Percentiles rank a stretch among this genome's conserved stretches.
These are phyloP conservation scores for Prinsepia uniflora DNA, from an alignment of 306 rosid species.

Conservation along the genomic window DNA sequence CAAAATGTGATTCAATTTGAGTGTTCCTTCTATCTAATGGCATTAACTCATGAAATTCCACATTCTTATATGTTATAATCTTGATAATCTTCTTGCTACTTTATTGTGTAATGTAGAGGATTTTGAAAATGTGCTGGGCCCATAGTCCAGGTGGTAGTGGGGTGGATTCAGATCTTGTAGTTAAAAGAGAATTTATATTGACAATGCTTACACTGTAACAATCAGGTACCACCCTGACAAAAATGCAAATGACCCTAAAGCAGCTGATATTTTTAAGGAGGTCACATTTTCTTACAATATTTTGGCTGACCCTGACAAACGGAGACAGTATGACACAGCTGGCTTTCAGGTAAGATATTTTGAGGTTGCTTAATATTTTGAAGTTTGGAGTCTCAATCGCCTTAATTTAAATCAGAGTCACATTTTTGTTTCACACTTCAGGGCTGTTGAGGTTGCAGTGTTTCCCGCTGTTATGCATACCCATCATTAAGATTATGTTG, in stretches of 20 bases:
- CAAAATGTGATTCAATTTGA: neutral
- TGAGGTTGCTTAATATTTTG: conserved; percentile 12
- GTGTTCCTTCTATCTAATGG: neutral
- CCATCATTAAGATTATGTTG: conserved; percentile 5
- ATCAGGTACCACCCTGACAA: conserved; percentile 98
- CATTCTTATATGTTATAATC: neutral
- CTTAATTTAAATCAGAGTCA: conserved; percentile 12
- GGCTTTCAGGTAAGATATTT: conserved; percentile 84
- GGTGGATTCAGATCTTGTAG: conserved; percentile 1
- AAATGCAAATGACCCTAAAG: conserved; percentile 96
- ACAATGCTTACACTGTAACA: conserved; percentile 15
- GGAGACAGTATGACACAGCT: conserved; percentile 83
- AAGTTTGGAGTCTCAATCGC: conserved; percentile 18
- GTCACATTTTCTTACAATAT: conserved; percentile 86
- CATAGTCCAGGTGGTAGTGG: neutral
- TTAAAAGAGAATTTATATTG: neutral
- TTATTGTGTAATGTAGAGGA: conserved; percentile 13
- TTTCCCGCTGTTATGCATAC: neutral
- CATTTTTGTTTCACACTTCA: conserved; percentile 7
- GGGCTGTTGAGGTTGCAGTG: neutral
- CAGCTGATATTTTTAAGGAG: conserved; percentile 95
- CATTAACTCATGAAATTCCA: neutral
- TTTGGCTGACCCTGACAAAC: conserved; percentile 83
- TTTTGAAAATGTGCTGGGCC: conserved; percentile 1
- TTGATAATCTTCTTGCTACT: conserved; percentile 29